phyloP scores from a whole-genome alignment of 495 filamentous ascomycete species.

The Tuber aestivum region DNA sequence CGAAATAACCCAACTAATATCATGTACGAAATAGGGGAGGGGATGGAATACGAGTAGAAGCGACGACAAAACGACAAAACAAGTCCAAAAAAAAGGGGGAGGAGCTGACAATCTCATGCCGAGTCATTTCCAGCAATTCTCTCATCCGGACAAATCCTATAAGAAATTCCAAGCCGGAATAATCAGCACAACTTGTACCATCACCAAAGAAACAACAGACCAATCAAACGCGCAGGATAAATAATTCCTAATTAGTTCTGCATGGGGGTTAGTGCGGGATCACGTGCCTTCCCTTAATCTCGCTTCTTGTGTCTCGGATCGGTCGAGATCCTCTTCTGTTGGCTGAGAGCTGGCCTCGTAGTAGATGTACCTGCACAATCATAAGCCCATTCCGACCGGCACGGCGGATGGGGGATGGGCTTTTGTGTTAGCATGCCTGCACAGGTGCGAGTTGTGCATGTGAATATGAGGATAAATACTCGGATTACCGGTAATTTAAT shows the following conservation, averaged over 20 bases:
- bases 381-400: neutral
- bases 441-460: neutral
- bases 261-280: neutral
- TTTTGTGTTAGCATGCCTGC: neutral
- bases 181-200: constrained; percentile 7
- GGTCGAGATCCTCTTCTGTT: constrained; percentile 48
- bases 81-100: neutral
- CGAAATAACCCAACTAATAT: neutral
- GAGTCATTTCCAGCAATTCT: constrained; percentile 53
- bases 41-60: constrained; percentile 1
- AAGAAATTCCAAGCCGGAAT: constrained; percentile 17
- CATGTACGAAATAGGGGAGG: constrained; percentile 19
- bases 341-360: constrained; percentile 52
- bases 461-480: neutral
- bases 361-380: constrained; percentile 50
- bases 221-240: constrained; percentile 21
- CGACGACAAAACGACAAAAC: neutral
- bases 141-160: constrained; percentile 52
- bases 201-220: neutral
- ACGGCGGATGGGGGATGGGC: neutral
- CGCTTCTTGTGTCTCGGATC: constrained; percentile 56
- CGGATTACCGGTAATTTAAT: no score
- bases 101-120: constrained; percentile 50
- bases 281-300: constrained; percentile 50
- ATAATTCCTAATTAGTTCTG: neutral